Evolutionary conservation across 257 asterid species (phyloP).

Genomic region (Solanum dulcamara): DNA sequence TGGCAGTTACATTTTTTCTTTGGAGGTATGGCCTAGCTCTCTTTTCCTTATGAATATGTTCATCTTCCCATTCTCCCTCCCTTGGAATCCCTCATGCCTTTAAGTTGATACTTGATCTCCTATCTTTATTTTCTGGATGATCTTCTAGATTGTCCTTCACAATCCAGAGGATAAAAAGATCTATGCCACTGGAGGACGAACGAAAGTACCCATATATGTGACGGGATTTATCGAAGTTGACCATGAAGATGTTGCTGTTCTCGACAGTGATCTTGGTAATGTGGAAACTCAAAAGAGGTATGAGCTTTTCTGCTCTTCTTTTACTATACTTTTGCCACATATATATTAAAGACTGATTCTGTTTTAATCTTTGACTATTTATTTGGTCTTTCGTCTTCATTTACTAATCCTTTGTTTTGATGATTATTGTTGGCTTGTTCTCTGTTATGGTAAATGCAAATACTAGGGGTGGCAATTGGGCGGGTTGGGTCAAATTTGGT

Average conservation of each 20-base stretch:
- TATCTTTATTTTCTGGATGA: neutral
- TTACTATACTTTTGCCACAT: neutral
- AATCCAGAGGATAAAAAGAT: constrained; percentile 61
- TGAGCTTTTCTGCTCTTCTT: constrained; percentile 5
- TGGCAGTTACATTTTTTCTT: constrained; percentile 62
- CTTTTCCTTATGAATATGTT: neutral
- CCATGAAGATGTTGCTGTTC: constrained; percentile 57
- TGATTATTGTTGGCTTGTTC: neutral
- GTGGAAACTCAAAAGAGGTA: constrained; percentile 71
- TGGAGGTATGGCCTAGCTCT: constrained; percentile 49
- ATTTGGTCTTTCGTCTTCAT: neutral
- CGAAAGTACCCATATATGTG: constrained; percentile 55
- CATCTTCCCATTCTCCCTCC: neutral
- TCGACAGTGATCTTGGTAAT: constrained; percentile 79
- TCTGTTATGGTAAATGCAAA: neutral
- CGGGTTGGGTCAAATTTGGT: too few relatives aligned
- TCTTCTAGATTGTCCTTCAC: constrained; percentile 51
- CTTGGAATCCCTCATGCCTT: neutral
- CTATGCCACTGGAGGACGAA: constrained; percentile 83
- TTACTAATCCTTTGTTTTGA: neutral
- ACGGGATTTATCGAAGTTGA: constrained; percentile 61
- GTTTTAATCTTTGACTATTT: neutral
- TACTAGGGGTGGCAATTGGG: too few relatives aligned
- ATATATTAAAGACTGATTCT: neutral
- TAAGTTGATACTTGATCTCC: neutral